phyloP scores from a whole-genome alignment of 2,329 filamentous ascomycete genomes.

The Paecilomyces sp. region DNA sequence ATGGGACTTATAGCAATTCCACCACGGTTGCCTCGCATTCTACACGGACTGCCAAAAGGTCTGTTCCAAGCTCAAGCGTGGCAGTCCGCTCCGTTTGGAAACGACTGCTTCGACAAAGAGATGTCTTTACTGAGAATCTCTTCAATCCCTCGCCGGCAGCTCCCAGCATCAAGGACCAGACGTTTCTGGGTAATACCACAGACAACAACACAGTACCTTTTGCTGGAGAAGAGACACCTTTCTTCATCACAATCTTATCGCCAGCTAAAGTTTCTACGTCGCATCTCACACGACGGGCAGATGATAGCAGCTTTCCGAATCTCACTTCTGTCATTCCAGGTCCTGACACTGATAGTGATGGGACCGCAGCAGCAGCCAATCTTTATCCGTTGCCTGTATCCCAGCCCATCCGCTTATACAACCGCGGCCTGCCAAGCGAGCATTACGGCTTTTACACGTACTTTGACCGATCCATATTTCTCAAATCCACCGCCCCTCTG shows the following conservation, averaged over 20 bases:
- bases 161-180: slow-evolving; percentile 58
- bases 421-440: slow-evolving; percentile 71
- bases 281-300: slow-evolving; percentile 29
- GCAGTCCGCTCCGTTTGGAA: slow-evolving; percentile 22
- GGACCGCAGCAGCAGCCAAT: slow-evolving; percentile 63
- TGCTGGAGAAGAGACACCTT: slow-evolving; percentile 78
- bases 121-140: slow-evolving; percentile 13
- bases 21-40: slow-evolving; percentile 45
- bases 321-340: slow-evolving; percentile 53
- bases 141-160: slow-evolving; percentile 41
- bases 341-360: slow-evolving; percentile 58
- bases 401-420: slow-evolving; percentile 79
- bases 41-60: slow-evolving; percentile 19
- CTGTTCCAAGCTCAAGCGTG: slow-evolving; percentile 21
- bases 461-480: slow-evolving; percentile 79
- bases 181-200: slow-evolving; percentile 78
- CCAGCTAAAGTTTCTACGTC: slow-evolving; percentile 31
- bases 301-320: slow-evolving; percentile 31
- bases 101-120: slow-evolving; percentile 19
- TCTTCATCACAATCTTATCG: slow-evolving; percentile 69
- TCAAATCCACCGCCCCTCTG: slow-evolving; percentile 52
- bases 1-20: slow-evolving; percentile 52
- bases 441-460: slow-evolving; percentile 94
- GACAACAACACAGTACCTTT: slow-evolving; percentile 66
- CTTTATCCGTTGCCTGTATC: slow-evolving; percentile 61